Evolutionary conservation across 257 asterid species (phyloP), one percentile per base, ranked within the genome.

Genomic region (Scutellaria barbata): DNA sequence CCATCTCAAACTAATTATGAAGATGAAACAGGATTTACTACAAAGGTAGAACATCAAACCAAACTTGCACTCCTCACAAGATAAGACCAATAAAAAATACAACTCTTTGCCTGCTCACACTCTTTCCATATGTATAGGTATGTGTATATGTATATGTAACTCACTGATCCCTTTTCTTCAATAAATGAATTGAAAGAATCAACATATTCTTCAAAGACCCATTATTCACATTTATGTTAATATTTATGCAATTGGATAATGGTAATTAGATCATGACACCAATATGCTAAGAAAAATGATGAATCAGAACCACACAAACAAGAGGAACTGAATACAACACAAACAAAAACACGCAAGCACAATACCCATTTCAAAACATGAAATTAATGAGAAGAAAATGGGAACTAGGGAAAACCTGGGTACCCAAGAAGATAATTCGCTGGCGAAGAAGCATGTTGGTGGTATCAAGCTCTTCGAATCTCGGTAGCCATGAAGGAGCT

Each of bases 381-480:
- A 0, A 18, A 42, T 45, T 47, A 7, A 39, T n/a, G 68, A 18
- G 12, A 72, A 10, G n/a, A 9, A 22, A 17, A 39, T 12, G n/a
- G n/a, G 55, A 16, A 51, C 55, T 10, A 13, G 73, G 16, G 20
- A 58, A 76, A 71, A 94, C 96, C 96, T 89, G 94, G 59, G 85
- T n/a, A 67, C 97, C 98, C 87, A 95, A 76, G 83, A 89, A 95
- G 84, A 95, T 76, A 77, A 89, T 95, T 74, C 98, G 80, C 82
- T 95, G 98, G 71, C 95, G 92, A 77, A 92, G 99, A 79, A 95
- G 99, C 99, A 89, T 95, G 82, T 85, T 92, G 74, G 97, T 95
- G 67, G 99, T 88, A 60, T 92, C 97, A 35, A 95, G 96, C 79
- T 95, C 98, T 74, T 95, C 98, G 80, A 95, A 88, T 79, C 92